Percentiles rank a stretch among this genome's conserved stretches.
phyloP scores from a whole-genome alignment of 164 flowering plant genomes.

The Vitis labrusca region DNA sequence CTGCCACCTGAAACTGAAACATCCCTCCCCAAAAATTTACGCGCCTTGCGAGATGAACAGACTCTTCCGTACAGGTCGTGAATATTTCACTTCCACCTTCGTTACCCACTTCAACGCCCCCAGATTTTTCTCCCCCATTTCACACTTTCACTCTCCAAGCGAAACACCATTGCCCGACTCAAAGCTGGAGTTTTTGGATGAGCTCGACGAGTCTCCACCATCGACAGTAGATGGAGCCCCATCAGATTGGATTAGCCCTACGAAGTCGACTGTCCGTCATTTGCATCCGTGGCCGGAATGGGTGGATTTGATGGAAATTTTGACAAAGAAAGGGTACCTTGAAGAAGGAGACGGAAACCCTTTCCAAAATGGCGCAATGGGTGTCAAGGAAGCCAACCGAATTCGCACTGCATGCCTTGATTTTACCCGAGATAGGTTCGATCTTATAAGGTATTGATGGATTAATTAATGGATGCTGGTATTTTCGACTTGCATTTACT shows the following conservation, averaged over 20 bases:
- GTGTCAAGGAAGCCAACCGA: constrained; percentile 47
- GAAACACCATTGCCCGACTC: constrained; percentile 23
- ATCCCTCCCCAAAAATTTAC: not conserved
- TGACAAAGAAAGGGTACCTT: constrained; percentile 54
- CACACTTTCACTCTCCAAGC: constrained; percentile 21
- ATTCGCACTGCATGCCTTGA: constrained; percentile 80
- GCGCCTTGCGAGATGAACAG: constrained; percentile 17
- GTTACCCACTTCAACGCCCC: constrained; percentile 14
- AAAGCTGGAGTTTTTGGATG: constrained; percentile 25
- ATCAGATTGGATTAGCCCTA: not conserved
- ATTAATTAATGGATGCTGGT: not conserved
- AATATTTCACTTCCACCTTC: constrained; percentile 4
- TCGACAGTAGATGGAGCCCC: not conserved
- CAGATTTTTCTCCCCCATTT: constrained; percentile 14
- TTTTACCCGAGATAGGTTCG: constrained; percentile 58
- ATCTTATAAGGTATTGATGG: constrained; percentile 54
- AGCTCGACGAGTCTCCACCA: constrained; percentile 27
- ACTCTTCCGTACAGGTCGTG: constrained; percentile 13
- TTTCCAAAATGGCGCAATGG: constrained; percentile 32
- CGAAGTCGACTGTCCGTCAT: constrained; percentile 21
- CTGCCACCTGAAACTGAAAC: constrained; percentile 1
- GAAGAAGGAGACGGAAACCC: constrained; percentile 31
- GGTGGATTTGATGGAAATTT: constrained; percentile 61
- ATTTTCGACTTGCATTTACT: not conserved
- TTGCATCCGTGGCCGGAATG: constrained; percentile 81